Conservation (phyloP, 176 grass and related monocot genomes). For the Pontederia crassipes region DNA sequence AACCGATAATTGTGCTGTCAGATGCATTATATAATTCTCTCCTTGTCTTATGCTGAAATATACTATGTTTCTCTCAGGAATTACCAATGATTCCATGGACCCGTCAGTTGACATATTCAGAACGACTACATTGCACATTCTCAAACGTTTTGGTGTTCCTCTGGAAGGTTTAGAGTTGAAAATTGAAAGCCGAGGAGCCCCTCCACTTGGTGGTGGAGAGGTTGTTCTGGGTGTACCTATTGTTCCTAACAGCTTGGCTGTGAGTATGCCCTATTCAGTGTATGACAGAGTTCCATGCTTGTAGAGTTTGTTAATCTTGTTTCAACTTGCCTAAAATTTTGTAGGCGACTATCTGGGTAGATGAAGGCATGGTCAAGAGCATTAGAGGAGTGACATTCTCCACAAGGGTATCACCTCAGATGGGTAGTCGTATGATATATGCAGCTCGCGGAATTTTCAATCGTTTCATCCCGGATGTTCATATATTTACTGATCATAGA, state of each 20-base stretch:
- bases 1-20: background rate
- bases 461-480: slow-evolving; percentile 74
- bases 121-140: slow-evolving; percentile 73
- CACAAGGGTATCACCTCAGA: slow-evolving; percentile 62
- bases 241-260: slow-evolving; percentile 47
- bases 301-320: background rate
- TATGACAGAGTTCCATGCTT: background rate
- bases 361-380: slow-evolving; percentile 92
- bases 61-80: slow-evolving; percentile 35
- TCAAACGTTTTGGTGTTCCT: slow-evolving; percentile 80
- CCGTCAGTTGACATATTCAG: slow-evolving; percentile 66
- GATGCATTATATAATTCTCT: too few species aligned
- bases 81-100: slow-evolving; percentile 85
- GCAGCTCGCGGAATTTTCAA: slow-evolving; percentile 81
- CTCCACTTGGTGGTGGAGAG: slow-evolving; percentile 76
- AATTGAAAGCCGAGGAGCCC: slow-evolving; percentile 65
- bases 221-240: slow-evolving; percentile 62
- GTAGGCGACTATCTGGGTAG: slow-evolving; percentile 69
- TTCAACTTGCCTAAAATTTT: slow-evolving; percentile 7
- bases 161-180: slow-evolving; percentile 75
- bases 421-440: slow-evolving; percentile 56
- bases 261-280: slow-evolving; percentile 19
- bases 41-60: background rate
- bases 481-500: slow-evolving; percentile 78
- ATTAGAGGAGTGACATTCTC: slow-evolving; percentile 85